Base-by-base conservation (phyloP, 345 rosid species). In the Hevea brasiliensis region DNA sequence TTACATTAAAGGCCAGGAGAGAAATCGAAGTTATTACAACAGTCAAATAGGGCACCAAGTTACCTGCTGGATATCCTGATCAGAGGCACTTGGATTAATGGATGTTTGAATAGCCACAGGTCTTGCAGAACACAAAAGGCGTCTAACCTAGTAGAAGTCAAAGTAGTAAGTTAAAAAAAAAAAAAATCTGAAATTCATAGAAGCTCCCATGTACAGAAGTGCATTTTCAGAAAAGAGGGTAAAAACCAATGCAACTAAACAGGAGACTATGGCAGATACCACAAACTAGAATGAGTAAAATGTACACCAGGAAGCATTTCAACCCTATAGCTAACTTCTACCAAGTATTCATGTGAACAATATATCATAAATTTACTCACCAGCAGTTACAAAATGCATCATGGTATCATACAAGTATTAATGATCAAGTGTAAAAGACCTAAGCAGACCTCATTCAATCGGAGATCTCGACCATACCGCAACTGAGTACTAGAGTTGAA, bases 51-150 rank as follows among this genome's bases (percentile, higher is more conserved):
- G 18, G 57, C 55, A 71, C 29, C 7, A 26, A 66, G 40, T 27
- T 82, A 92, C 98, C 97, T 94, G 98, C 78, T 94, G 98, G 77
- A 89, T 88, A 74, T 94, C 98, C 85, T 94, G 98, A 74, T 94
- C 98, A 27, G 97, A 84, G 72, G 90, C 83, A 79, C 86, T 88
- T 54, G 97, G 91, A 75, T 87, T 88, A 67, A 77, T 85, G 68
- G 98, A 84, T 68, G 94, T 89, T 72, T 92, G 95, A 81, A 92
- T 81, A 40, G 93, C 97, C 76, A 92, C 94, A 56, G 97, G 89
- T 79, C 85, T 87, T 58, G 98, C 86, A 67, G 98, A 94, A 81
- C 98, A 86, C 77, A 94, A 63, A 81, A 92, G 84, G 50, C 98
- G 98, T 61, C 98, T 87, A 79, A 92, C 97, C 98, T 94, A 78